Base-by-base conservation (phyloP, 2,329 filamentous ascomycete species). In the Colletotrichum sansevieriae region DNA sequence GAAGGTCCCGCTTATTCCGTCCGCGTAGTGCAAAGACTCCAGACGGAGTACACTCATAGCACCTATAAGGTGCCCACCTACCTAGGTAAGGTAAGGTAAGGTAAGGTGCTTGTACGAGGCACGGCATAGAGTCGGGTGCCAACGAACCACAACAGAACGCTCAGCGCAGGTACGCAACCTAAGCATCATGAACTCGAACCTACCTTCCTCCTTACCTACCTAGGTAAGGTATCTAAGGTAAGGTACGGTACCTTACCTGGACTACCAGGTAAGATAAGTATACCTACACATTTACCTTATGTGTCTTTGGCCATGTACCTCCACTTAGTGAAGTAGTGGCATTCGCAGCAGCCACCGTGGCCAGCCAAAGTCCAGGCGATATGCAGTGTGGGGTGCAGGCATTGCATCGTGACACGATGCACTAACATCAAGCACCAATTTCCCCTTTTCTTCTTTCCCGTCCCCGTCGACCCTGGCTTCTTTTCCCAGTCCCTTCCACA, bases 351-450 rank as follows among this genome's bases (percentile, higher is more conserved):
- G 18, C 11, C 10, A n/a, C 2, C 20, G 15, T 20, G 18, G 20
- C 13, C 15, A 12, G 22, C 33, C 22, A 52, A 44, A 52, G 44
- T 22, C 52, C 35, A 55, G 33, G 41, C 52, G n/a, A 18, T 37
- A 22, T 39, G 33, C 52, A 55, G 18, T 41, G 11, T 8, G 35
- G 51, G 60, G 52, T 63, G 51, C 57, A 58, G 44, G 25, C 52
- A 64, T 66, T 44, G 60, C 35, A 68, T 59, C 41, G 56, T 44
- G 43, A 62, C 56, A 55, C 52, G 44, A 47, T 54, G 20, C 57
- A 63, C 63, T 57, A 58, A 63, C 44, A 35, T 20, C 22, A 54
- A 63, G 52, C 64, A 39, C 63, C 56, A 52, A 69, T 67, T 63
- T 63, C 58, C 63, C 63, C 67, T 60, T 67, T 63, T 67, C 47